Conservation (phyloP, 345 rosid genomes). For the Aquilaria yunnanensis region DNA sequence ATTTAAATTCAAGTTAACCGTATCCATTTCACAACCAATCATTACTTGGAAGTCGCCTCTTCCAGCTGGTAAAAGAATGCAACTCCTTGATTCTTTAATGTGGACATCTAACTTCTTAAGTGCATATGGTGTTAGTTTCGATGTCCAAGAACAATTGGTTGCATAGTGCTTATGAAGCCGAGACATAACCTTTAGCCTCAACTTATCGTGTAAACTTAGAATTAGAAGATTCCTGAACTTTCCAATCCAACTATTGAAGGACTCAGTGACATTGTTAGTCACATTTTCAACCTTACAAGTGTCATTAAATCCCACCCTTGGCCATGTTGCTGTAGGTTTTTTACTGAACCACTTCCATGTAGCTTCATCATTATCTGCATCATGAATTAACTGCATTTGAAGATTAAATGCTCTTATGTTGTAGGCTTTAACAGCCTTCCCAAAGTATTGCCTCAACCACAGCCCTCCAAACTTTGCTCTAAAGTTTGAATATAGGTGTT, state of each 20-base stretch:
- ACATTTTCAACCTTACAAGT: too few relatives aligned
- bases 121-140: too few relatives aligned
- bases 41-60: too few relatives aligned
- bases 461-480: neutral
- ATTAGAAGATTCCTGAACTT: neutral
- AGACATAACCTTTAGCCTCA: neutral
- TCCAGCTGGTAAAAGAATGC: too few relatives aligned
- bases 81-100: too few relatives aligned
- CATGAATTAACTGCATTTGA: neutral
- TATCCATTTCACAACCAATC: too few relatives aligned
- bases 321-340: neutral
- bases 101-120: too few relatives aligned
- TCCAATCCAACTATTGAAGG: neutral
- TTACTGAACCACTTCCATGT: neutral
- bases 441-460: neutral
- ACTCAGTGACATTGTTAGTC: too few relatives aligned
- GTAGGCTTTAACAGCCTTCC: neutral
- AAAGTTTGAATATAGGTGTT: neutral
- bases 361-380: too few relatives aligned
- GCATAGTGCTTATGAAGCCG: neutral
- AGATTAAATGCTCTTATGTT: neutral
- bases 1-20: too few relatives aligned
- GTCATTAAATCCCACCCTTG: neutral
- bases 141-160: neutral
- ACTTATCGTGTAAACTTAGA: neutral